Percentiles rank a stretch among this genome's conserved stretches.
Conservation (phyloP, 148 eudicot genomes). For the Chenopodium formosanum region DNA sequence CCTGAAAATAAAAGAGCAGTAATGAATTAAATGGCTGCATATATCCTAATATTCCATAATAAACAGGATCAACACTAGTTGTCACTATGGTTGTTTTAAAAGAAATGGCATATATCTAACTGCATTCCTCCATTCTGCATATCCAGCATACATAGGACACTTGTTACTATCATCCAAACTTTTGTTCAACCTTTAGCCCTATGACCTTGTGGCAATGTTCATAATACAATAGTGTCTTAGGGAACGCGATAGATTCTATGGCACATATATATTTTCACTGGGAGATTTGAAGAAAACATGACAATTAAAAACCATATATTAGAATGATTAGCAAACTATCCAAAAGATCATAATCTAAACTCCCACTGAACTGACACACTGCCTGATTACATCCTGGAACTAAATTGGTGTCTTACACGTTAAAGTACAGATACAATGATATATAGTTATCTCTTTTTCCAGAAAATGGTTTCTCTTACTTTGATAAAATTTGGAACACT, state of each 20-base stretch:
- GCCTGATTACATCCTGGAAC: not conserved
- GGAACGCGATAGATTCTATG: no score
- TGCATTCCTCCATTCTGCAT: not conserved
- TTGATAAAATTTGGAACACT: not conserved
- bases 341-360: not conserved
- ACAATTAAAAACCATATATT: not conserved
- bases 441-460: not conserved
- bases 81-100: not conserved
- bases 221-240: no score
- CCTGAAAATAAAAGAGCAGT: slow-evolving; percentile 44
- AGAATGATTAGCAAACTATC: not conserved
- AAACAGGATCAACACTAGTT: not conserved
- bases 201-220: no score
- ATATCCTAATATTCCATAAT: not conserved
- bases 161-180: not conserved
- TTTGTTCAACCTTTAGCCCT: not conserved
- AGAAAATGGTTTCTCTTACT: not conserved
- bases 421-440: not conserved
- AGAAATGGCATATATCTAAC: not conserved
- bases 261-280: no score
- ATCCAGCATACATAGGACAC: not conserved
- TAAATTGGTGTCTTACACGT: not conserved
- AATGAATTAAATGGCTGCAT: not conserved
- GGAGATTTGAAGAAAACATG: not conserved
- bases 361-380: not conserved